Percentiles rank a stretch among this genome's conserved stretches.
Evolutionary conservation across 192 early-diverging fungal genomes (phyloP).

Genomic region (Chytriomyces hyalinus): DNA sequence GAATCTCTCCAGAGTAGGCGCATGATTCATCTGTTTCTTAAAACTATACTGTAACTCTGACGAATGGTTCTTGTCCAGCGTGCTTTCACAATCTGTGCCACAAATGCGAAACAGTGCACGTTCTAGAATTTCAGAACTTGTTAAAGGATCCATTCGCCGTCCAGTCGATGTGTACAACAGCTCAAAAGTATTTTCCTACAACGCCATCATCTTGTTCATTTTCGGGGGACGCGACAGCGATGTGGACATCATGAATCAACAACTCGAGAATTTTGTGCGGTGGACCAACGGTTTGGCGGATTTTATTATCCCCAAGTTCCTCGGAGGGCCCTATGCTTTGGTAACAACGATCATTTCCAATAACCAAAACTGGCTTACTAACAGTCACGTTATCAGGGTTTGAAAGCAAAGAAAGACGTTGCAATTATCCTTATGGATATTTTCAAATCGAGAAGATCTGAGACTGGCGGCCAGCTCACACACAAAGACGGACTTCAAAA

Average conservation of each 20-base stretch:
- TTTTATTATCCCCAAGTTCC: constrained; percentile 13
- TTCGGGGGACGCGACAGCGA: constrained; percentile 5
- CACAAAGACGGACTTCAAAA: constrained; percentile 18
- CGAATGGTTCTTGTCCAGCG: neutral
- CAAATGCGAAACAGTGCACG: neutral
- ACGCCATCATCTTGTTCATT: constrained; percentile 26
- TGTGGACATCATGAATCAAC: neutral
- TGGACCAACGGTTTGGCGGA: constrained; percentile 18
- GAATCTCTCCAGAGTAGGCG: neutral
- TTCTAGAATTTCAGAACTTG: neutral
- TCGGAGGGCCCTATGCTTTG: constrained; percentile 6
- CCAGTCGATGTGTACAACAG: neutral
- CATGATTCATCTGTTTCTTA: neutral
- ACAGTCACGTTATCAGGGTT: neutral
- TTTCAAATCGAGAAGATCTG: neutral
- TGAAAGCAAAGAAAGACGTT: constrained; percentile 10
- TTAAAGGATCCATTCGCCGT: neutral
- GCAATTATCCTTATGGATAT: neutral
- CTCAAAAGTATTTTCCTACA: constrained; percentile 25
- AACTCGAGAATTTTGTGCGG: neutral
- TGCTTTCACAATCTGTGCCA: neutral
- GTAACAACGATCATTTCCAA: neutral
- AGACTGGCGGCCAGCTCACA: neutral
- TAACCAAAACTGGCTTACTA: neutral
- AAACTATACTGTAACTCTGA: neutral